phyloP scores from a whole-genome alignment of 2,329 filamentous ascomycete species.

The Uncinocarpus reesii region DNA sequence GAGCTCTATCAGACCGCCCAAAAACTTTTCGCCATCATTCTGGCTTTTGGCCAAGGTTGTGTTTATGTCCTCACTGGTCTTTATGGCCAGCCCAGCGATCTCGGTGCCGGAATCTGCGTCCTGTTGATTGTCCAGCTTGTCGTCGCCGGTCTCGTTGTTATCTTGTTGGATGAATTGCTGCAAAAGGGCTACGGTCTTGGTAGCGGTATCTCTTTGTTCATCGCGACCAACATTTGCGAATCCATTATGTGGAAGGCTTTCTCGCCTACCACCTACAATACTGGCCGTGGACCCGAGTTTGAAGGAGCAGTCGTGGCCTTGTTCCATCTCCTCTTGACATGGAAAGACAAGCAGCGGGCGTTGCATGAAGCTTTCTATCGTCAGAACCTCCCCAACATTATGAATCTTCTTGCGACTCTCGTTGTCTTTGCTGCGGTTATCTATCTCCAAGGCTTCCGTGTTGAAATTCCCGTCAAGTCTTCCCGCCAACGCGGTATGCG shows the following conservation, averaged over 20 bases:
- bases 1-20: constrained; percentile 99
- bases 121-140: constrained; percentile 96
- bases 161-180: constrained; percentile 95
- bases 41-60: constrained; percentile 93
- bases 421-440: constrained; percentile 94
- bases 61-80: constrained; percentile 98
- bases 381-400: constrained; percentile 98
- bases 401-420: constrained; percentile 92
- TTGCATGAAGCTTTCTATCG: constrained; percentile 98
- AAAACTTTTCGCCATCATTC: constrained; percentile 96
- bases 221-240: constrained; percentile 99
- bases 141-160: constrained; percentile 94
- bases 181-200: constrained; percentile 99
- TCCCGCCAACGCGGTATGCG: constrained; percentile 97
- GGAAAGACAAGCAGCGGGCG: constrained; percentile 98
- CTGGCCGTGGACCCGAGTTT: constrained; percentile 90
- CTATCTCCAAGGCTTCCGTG: constrained; percentile 98
- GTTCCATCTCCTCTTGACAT: constrained; percentile 47
- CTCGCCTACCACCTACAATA: constrained; percentile 98
- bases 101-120: constrained; percentile 96
- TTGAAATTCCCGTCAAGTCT: constrained; percentile 99
- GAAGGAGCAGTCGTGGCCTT: constrained; percentile 19
- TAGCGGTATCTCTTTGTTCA: constrained; percentile 98
- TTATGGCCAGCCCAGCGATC: constrained; percentile 91
- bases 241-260: constrained; percentile 99